A percentile compares a stretch with the other conserved stretches of the same genome.
Evolutionary conservation across 768 basidiomycete genomes (phyloP).

Genomic region (Trametes villosa): DNA sequence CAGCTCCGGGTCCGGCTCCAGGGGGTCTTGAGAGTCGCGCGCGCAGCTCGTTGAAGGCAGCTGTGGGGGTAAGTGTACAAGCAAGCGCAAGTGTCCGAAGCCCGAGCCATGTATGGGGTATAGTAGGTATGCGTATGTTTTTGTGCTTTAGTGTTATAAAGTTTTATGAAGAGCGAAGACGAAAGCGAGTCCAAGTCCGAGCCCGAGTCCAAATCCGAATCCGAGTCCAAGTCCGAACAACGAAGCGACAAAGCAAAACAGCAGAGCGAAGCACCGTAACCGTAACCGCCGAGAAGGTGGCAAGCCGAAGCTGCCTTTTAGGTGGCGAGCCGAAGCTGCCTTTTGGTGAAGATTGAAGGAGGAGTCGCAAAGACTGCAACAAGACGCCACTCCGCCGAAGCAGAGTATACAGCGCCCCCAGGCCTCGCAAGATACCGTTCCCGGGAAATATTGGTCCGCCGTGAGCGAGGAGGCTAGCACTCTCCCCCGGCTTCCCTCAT

Average conservation of each 20-base stretch:
- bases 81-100: not conserved
- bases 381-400: not conserved
- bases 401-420: not conserved
- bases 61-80: not conserved
- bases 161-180: not conserved
- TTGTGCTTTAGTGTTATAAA: not conserved
- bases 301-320: no score
- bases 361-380: not conserved
- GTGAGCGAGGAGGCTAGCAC: not conserved
- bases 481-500: not conserved
- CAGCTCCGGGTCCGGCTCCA: no score
- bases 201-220: no score
- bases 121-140: not conserved
- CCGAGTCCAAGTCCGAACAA: not conserved
- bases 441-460: not conserved
- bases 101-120: not conserved
- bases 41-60: not conserved
- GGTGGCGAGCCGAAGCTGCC: no score
- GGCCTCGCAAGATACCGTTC: slow-evolving; percentile 4
- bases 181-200: not conserved
- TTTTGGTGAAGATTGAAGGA: no score
- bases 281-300: no score
- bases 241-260: not conserved
- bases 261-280: no score
- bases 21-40: no score